phyloP scores from a whole-genome alignment of 2,329 filamentous ascomycete species.

The Torrubiellomyces zombiae region DNA sequence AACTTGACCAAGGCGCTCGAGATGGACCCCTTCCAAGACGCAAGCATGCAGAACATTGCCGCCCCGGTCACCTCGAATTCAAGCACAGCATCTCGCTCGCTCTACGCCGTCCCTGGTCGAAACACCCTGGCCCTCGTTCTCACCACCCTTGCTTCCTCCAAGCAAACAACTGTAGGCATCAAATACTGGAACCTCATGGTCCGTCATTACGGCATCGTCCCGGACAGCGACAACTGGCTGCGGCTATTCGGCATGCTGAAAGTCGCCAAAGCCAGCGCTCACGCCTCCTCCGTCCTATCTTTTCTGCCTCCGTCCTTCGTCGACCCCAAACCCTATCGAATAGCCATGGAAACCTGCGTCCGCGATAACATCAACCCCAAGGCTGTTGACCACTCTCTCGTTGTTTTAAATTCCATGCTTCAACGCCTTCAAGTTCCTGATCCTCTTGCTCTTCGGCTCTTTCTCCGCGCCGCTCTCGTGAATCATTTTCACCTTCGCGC shows the following conservation, averaged over 20 bases:
- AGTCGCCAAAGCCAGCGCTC: conserved; percentile 45
- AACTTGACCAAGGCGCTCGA: conserved; percentile 24
- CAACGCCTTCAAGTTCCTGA: conserved; percentile 26
- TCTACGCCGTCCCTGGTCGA: conserved; percentile 27
- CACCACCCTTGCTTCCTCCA: conserved; percentile 42
- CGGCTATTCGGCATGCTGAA: conserved; percentile 52
- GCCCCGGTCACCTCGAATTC: conserved; percentile 2
- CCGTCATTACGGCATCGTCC: conserved; percentile 39
- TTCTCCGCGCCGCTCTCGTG: conserved; percentile 37
- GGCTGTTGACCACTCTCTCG: conserved; percentile 45
- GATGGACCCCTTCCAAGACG: conserved; percentile 7
- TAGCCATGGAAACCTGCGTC: conserved; percentile 58
- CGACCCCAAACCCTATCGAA: conserved; percentile 41
- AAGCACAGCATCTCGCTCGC: conserved; percentile 6
- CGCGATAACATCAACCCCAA: conserved; percentile 64
- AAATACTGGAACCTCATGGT: conserved; percentile 69
- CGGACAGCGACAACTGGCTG: conserved; percentile 57
- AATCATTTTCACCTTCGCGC: conserved; percentile 23
- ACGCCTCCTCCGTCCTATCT: conserved; percentile 41
- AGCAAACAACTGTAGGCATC: conserved; percentile 43
- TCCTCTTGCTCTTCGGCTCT: conserved; percentile 31
- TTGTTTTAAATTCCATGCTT: conserved; percentile 49
- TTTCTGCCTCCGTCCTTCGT: conserved; percentile 30
- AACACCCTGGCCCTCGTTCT: conserved; percentile 56
- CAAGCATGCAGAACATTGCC: conserved; percentile 9